These are phyloP conservation scores for Aureobasidium pullulans DNA, from an alignment of 2,329 filamentous ascomycete genomes.

Conservation along the genomic window DNA sequence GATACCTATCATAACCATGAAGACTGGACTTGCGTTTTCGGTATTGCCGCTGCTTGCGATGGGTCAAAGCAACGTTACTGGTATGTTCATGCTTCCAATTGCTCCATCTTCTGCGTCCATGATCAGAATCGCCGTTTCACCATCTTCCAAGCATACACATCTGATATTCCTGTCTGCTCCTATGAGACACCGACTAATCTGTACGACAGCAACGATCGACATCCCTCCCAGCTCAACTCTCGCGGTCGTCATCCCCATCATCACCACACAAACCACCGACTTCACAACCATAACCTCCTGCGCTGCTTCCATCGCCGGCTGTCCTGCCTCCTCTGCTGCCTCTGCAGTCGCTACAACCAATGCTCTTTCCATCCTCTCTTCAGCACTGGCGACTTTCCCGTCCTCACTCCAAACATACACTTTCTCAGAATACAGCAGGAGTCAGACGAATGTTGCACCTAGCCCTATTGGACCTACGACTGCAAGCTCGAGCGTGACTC, in stretches of 20 bases:
- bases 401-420: slow-evolving; percentile 2
- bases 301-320: not conserved
- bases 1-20: not conserved
- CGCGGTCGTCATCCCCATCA: slow-evolving; percentile 16
- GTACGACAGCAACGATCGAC: slow-evolving; percentile 39
- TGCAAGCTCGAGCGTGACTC: not conserved
- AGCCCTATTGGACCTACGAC: slow-evolving; percentile 2
- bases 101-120: too few species aligned
- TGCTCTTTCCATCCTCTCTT: slow-evolving; percentile 15
- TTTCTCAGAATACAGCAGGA: not conserved
- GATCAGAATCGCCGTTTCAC: too few species aligned
- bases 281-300: slow-evolving; percentile 14
- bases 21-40: not conserved
- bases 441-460: too few species aligned
- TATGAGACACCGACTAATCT: slow-evolving; percentile 24
- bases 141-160: not conserved
- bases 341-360: slow-evolving; percentile 3
- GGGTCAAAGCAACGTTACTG: not conserved
- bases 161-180: not conserved
- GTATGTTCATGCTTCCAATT: not conserved
- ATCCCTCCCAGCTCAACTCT: slow-evolving; percentile 13
- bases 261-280: slow-evolving; percentile 9
- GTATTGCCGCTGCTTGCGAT: not conserved
- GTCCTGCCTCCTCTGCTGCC: not conserved
- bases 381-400: slow-evolving; percentile 14